Percentiles rank a stretch among this genome's conserved stretches.
Evolutionary conservation across 2,329 filamentous ascomycete species (phyloP).

Genomic region (Aspergillus pseudoglaucus): DNA sequence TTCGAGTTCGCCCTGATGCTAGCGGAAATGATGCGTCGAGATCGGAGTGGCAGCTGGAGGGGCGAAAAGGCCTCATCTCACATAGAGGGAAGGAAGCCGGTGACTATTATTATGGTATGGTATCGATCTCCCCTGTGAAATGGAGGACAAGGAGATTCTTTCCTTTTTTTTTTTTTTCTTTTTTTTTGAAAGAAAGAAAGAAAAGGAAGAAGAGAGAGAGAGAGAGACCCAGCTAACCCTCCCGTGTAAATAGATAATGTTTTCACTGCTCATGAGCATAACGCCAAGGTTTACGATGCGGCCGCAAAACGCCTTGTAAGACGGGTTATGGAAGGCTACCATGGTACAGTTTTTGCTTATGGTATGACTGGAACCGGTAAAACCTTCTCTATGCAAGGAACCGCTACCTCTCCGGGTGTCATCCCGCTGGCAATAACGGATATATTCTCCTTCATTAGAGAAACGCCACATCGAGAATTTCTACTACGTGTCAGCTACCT

Average conservation of each 20-base stretch:
- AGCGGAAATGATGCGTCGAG: conserved; percentile 53
- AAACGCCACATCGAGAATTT: conserved; percentile 92
- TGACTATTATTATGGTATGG: conserved; percentile 82
- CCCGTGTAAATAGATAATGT: conserved; percentile 71
- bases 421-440: conserved; percentile 97
- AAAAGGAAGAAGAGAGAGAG: not conserved
- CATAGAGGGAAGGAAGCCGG: conserved; percentile 86
- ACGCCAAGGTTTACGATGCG: conserved; percentile 89
- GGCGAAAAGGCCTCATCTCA: conserved; percentile 70
- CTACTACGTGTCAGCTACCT: conserved; percentile 92
- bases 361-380: conserved; percentile 99
- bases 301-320: conserved; percentile 89
- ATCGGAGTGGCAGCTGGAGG: conserved; percentile 86
- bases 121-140: not conserved
- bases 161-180: no score
- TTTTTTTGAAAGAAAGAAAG: not conserved
- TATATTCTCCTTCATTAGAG: conserved; percentile 97
- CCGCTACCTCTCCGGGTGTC: conserved; percentile 87
- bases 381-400: conserved; percentile 99
- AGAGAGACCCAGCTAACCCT: not conserved
- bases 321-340: conserved; percentile 97
- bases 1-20: conserved; percentile 81
- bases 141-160: not conserved
- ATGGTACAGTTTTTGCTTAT: conserved; percentile 96
- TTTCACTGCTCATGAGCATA: conserved; percentile 89